These are phyloP conservation scores for Tetracentron sinense DNA, from an alignment of 164 flowering plant genomes.

Conservation along the genomic window DNA sequence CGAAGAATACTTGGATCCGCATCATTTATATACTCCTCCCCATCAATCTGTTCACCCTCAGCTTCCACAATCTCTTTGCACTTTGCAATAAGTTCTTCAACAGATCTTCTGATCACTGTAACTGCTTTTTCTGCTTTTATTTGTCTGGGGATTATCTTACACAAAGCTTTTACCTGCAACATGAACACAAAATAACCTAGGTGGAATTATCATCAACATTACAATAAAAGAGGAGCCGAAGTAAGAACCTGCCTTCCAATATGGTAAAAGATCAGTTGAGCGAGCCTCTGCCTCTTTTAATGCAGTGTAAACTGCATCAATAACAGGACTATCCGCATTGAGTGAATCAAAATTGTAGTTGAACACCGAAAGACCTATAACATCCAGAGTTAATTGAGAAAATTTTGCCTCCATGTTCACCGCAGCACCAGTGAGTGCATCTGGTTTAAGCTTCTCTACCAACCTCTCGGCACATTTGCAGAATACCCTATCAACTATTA, in stretches of 20 bases:
- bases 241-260: constrained; percentile 74
- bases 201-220: not conserved
- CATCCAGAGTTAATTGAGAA: constrained; percentile 86
- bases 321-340: constrained; percentile 72
- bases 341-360: constrained; percentile 91
- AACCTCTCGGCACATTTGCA: constrained; percentile 77
- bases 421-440: constrained; percentile 51
- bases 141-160: constrained; percentile 85
- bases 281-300: constrained; percentile 90
- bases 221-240: not conserved
- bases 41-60: constrained; percentile 72
- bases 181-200: not conserved
- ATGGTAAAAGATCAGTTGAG: constrained; percentile 82
- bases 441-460: constrained; percentile 62
- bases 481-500: constrained; percentile 86
- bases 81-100: constrained; percentile 71
- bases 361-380: constrained; percentile 86
- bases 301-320: constrained; percentile 90
- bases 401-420: constrained; percentile 92
- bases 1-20: constrained; percentile 92
- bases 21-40: constrained; percentile 88
- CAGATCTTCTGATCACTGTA: constrained; percentile 55
- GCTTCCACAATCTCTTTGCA: constrained; percentile 82
- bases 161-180: constrained; percentile 53
- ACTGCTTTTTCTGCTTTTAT: constrained; percentile 90